Evolutionary conservation across 2,329 filamentous ascomycete genomes (phyloP).

Genomic region (Trichoderma breve): DNA sequence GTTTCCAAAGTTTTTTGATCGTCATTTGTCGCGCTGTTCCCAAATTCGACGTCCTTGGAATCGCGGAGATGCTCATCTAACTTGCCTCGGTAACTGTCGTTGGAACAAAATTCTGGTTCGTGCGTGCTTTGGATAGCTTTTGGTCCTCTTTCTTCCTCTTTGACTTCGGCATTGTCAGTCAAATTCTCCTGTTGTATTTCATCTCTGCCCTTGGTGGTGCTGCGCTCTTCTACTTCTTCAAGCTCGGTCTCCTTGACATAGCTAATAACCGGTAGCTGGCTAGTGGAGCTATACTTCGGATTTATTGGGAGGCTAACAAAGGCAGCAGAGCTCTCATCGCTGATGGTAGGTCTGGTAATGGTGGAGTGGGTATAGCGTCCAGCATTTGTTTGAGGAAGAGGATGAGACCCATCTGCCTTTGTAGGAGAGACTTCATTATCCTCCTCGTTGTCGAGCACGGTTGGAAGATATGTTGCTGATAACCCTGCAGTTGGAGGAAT

Average conservation of each 20-base stretch:
- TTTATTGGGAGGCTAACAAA: too few species aligned
- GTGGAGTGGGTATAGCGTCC: neutral
- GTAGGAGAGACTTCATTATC: neutral
- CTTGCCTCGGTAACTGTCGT: neutral
- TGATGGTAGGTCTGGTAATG: neutral
- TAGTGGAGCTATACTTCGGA: neutral
- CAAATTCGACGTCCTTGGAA: neutral
- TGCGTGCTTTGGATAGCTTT: neutral
- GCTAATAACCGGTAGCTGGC: neutral
- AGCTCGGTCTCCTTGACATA: neutral
- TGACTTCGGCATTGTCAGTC: neutral
- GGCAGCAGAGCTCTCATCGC: neutral
- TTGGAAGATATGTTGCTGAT: neutral
- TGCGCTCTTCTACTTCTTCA: neutral
- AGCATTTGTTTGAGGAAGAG: neutral
- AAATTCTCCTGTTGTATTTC: neutral
- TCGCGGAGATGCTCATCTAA: neutral
- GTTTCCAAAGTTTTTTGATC: neutral
- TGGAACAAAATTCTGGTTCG: neutral
- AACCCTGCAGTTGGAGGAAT: neutral
- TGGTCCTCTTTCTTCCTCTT: neutral
- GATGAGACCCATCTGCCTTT: neutral
- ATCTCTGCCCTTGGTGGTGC: neutral
- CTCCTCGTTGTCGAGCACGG: neutral
- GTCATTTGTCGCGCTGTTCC: neutral